phyloP scores from a whole-genome alignment of 192 early-diverging fungal species.

The Coemansia sp. region DNA sequence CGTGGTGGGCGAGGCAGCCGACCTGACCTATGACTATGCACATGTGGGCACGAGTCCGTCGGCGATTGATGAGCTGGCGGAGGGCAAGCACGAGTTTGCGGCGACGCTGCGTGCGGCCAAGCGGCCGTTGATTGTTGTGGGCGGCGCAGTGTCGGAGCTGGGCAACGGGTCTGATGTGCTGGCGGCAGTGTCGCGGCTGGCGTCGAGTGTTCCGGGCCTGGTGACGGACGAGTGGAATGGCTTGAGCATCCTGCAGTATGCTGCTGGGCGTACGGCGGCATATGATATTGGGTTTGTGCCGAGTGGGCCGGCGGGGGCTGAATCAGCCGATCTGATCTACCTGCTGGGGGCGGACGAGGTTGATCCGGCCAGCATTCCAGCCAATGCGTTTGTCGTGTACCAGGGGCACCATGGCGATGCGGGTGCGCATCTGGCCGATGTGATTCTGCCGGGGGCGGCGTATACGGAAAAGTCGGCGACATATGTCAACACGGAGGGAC shows the following conservation, averaged over 20 bases:
- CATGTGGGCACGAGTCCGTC: slow-evolving; percentile 67
- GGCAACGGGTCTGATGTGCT: slow-evolving; percentile 60
- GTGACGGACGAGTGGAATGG: slow-evolving; percentile 80
- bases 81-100: slow-evolving; percentile 67
- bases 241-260: slow-evolving; percentile 84
- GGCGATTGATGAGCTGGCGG: slow-evolving; percentile 63
- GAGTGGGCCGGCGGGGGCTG: slow-evolving; percentile 38
- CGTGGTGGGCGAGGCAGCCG: slow-evolving; percentile 67
- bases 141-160: slow-evolving; percentile 72
- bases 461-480: slow-evolving; percentile 97
- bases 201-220: slow-evolving; percentile 59
- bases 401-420: slow-evolving; percentile 99
- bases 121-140: slow-evolving; percentile 88
- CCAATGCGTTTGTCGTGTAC: slow-evolving; percentile 94
- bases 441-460: slow-evolving; percentile 90
- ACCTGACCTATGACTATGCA: slow-evolving; percentile 88
- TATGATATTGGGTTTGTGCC: slow-evolving; percentile 86
- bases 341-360: slow-evolving; percentile 91
- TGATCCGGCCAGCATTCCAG: slow-evolving; percentile 65
- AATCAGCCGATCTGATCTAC: slow-evolving; percentile 66
- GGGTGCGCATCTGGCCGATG: slow-evolving; percentile 91
- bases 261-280: slow-evolving; percentile 82
- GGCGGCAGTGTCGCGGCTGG: slow-evolving; percentile 69
- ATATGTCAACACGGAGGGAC: slow-evolving; percentile 96
- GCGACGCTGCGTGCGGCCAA: slow-evolving; percentile 73